A percentile compares a stretch with the other conserved stretches of the same genome.
Evolutionary conservation across 2,329 filamentous ascomycete genomes (phyloP).

Genomic region (Venturiaceae sp.): DNA sequence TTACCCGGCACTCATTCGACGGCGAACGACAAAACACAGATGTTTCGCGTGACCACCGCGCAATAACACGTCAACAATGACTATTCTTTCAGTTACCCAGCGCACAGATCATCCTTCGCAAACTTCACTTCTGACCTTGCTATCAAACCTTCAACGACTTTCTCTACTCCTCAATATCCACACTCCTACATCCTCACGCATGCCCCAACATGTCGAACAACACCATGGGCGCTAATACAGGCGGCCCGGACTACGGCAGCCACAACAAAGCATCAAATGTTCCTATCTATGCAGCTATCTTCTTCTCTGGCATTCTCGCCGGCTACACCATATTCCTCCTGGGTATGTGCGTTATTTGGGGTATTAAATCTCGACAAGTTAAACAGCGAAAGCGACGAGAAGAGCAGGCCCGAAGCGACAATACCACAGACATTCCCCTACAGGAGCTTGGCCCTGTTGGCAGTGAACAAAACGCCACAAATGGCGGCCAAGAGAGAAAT

Average conservation of each 20-base stretch:
- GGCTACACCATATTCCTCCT: background rate
- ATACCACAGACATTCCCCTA: background rate
- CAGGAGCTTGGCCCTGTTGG: background rate
- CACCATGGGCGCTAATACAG: background rate
- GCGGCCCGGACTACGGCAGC: background rate
- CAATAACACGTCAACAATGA: background rate
- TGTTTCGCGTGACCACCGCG: background rate
- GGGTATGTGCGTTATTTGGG: background rate
- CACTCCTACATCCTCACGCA: background rate
- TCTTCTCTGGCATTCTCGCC: no score
- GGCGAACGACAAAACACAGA: no score
- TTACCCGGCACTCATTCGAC: no score
- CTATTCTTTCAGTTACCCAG: background rate
- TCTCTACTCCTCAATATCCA: background rate
- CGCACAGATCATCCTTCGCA: background rate
- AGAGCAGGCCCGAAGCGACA: background rate
- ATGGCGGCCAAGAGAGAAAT: background rate
- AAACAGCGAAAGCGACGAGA: background rate
- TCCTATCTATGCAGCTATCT: no score
- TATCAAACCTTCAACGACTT: background rate
- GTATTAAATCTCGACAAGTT: no score
- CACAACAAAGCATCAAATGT: no score
- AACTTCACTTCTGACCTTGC: background rate
- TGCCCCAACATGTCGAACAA: background rate
- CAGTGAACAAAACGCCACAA: background rate